Conservation (phyloP, 257 asterid genomes). For the Striga asiatica region DNA sequence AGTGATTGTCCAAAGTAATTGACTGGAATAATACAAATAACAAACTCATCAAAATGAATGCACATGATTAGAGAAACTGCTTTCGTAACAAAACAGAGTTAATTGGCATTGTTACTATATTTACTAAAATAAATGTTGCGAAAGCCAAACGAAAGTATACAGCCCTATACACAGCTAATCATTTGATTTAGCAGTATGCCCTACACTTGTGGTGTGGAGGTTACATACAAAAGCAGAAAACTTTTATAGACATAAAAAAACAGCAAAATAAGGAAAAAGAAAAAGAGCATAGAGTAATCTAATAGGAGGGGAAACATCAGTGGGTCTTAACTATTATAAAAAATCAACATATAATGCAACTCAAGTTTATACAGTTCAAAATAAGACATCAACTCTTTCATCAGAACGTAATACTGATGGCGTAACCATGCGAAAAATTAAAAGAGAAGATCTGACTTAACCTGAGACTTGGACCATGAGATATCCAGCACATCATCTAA, state of each 20-base stretch:
- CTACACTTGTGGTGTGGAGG: too few relatives aligned
- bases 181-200: too few relatives aligned
- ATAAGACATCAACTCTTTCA: background rate
- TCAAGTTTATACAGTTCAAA: background rate
- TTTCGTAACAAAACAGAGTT: too few relatives aligned
- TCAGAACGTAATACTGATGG: constrained; percentile 3
- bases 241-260: too few relatives aligned
- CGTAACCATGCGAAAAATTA: background rate
- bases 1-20: constrained; percentile 10
- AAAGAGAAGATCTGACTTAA: constrained; percentile 23
- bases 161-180: too few relatives aligned
- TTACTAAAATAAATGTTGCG: too few relatives aligned
- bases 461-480: constrained; percentile 99
- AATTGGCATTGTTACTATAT: too few relatives aligned
- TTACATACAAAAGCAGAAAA: too few relatives aligned
- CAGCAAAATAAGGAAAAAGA: too few relatives aligned
- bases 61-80: too few relatives aligned
- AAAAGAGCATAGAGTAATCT: background rate
- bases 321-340: constrained; percentile 1
- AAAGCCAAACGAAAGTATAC: too few relatives aligned
- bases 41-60: constrained; percentile 4
- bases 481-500: constrained; percentile 79
- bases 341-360: background rate
- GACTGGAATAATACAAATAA: constrained; percentile 14
- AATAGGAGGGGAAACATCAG: background rate